Evolutionary conservation across 768 basidiomycete genomes (phyloP).

Genomic region (Mycena leptocephala): DNA sequence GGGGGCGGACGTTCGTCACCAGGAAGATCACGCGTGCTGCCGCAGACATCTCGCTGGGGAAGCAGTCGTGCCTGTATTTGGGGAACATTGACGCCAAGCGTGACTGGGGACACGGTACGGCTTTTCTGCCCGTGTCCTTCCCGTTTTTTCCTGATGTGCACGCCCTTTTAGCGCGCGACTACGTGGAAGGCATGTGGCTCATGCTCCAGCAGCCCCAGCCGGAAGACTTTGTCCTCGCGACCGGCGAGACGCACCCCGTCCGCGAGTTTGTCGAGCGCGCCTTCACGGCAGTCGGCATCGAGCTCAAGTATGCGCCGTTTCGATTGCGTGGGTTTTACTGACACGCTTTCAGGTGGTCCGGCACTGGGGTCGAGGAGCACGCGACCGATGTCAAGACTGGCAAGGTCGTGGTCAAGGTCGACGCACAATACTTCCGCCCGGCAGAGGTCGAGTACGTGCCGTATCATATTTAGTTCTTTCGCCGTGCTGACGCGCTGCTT

Average conservation of each 20-base stretch:
- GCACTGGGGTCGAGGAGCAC: slow-evolving; percentile 83
- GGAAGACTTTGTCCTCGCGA: slow-evolving; percentile 95
- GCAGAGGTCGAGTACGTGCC: slow-evolving; percentile 92
- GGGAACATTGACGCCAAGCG: slow-evolving; percentile 96
- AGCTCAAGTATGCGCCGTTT: slow-evolving; percentile 68
- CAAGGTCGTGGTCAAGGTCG: slow-evolving; percentile 86
- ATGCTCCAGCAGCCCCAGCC: slow-evolving; percentile 91
- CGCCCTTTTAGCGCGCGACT: slow-evolving; percentile 76
- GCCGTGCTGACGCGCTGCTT: slow-evolving; percentile 11
- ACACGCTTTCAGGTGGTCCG: slow-evolving; percentile 75
- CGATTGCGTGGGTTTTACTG: neutral
- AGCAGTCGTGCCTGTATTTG: slow-evolving; percentile 92
- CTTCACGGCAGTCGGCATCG: slow-evolving; percentile 78
- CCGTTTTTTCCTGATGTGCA: neutral
- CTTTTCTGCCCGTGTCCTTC: neutral
- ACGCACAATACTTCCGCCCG: slow-evolving; percentile 93
- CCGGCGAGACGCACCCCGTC: slow-evolving; percentile 96
- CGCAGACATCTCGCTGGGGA: slow-evolving; percentile 92
- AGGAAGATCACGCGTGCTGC: slow-evolving; percentile 95
- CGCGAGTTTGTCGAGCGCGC: slow-evolving; percentile 94
- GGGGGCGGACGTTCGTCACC: slow-evolving; percentile 96
- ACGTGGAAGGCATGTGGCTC: slow-evolving; percentile 98
- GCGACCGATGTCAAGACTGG: slow-evolving; percentile 81
- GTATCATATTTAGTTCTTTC: slow-evolving; percentile 8
- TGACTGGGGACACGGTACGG: slow-evolving; percentile 97